phyloP scores from a whole-genome alignment of 2,329 filamentous ascomycete species.

The Teratosphaeria destructans region DNA sequence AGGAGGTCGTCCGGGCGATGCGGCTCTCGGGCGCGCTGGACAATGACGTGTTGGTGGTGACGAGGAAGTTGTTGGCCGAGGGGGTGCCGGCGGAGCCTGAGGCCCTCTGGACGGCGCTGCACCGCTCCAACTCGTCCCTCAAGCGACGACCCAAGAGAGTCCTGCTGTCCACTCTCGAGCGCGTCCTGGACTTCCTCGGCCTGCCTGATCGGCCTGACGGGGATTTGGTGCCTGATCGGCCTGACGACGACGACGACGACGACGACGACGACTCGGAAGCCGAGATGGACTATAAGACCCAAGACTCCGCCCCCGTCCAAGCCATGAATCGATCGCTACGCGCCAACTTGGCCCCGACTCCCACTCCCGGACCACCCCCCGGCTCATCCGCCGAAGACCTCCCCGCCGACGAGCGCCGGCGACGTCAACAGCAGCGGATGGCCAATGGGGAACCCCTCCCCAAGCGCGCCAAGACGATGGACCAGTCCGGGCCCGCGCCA shows the following conservation, averaged over 20 bases:
- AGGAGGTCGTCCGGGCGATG: background rate
- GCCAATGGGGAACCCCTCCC: slow-evolving; percentile 54
- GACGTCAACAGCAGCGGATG: slow-evolving; percentile 40
- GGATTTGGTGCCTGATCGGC: slow-evolving; percentile 39
- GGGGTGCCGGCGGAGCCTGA: slow-evolving; percentile 16
- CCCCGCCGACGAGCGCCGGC: slow-evolving; percentile 29
- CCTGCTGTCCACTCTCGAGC: slow-evolving; percentile 75
- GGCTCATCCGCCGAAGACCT: background rate
- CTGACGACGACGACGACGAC: slow-evolving; percentile 42
- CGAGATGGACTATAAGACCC: slow-evolving; percentile 34
- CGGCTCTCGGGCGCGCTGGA: slow-evolving; percentile 22
- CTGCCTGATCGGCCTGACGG: slow-evolving; percentile 42
- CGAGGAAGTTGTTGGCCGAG: slow-evolving; percentile 17
- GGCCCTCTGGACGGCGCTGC: slow-evolving; percentile 65
- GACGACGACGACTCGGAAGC: slow-evolving; percentile 39
- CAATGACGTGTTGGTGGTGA: slow-evolving; percentile 46
- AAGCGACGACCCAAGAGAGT: slow-evolving; percentile 71
- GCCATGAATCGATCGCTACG: slow-evolving; percentile 51
- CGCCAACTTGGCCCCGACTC: slow-evolving; percentile 14
- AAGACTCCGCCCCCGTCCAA: slow-evolving; percentile 27
- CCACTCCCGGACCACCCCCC: background rate
- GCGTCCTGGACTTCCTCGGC: slow-evolving; percentile 64
- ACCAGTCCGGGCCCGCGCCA: slow-evolving; percentile 42
- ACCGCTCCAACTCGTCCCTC: slow-evolving; percentile 75
- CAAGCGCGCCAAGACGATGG: slow-evolving; percentile 50